Conservation (phyloP, 306 rosid genomes). For the Hippophae rhamnoides region DNA sequence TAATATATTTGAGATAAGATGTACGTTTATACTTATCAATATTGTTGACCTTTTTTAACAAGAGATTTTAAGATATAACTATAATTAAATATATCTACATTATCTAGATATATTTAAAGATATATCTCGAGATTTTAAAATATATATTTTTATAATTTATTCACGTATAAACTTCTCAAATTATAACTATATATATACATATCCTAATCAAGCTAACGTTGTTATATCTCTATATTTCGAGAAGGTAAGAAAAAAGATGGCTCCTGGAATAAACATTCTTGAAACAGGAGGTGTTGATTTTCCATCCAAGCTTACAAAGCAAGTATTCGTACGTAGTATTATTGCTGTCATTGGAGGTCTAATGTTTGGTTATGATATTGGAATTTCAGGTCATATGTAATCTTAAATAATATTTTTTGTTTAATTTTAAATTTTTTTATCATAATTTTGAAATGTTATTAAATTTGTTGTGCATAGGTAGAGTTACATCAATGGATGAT, state of each 20-base stretch:
- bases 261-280: neutral
- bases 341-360: conserved; percentile 28
- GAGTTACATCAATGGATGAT: conserved; percentile 32
- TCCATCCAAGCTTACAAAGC: conserved; percentile 25
- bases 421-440: neutral
- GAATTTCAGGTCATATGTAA: conserved; percentile 20
- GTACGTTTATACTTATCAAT: no score
- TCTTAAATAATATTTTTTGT: neutral
- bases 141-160: no score
- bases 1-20: no score
- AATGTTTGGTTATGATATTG: conserved; percentile 37
- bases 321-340: conserved; percentile 15
- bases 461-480: neutral
- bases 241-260: conserved; percentile 4
- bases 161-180: no score
- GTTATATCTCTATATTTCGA: no score
- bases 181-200: no score
- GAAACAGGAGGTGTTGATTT: conserved; percentile 10
- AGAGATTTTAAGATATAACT: no score
- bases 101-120: no score
- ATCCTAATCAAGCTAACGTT: no score
- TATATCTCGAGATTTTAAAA: no score
- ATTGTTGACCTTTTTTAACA: no score
- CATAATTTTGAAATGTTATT: neutral
- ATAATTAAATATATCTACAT: no score